phyloP scores from a whole-genome alignment of 1,284 basidiomycete genomes.

The Cryptococcus hybrid region DNA sequence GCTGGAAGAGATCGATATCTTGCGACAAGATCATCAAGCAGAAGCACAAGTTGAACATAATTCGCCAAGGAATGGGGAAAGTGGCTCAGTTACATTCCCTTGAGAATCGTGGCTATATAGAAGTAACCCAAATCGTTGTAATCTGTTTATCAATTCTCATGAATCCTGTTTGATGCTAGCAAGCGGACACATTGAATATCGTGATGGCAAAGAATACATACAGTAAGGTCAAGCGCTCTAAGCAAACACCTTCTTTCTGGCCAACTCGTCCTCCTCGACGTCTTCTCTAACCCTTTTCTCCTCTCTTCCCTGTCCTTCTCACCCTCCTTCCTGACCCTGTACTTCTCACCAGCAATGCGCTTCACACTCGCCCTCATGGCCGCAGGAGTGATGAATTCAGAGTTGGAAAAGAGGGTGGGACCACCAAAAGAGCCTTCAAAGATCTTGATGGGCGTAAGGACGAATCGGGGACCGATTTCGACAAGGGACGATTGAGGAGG shows the following conservation, averaged over 20 bases:
- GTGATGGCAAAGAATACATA: slow-evolving; percentile 2
- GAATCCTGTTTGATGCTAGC: background rate
- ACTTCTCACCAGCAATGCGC: slow-evolving; percentile 73
- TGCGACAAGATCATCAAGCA: background rate
- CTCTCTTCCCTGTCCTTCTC: slow-evolving; percentile 66
- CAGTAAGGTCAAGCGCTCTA: slow-evolving; percentile 42
- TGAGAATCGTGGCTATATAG: background rate
- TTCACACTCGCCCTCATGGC: slow-evolving; percentile 71
- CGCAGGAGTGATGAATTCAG: slow-evolving; percentile 89
- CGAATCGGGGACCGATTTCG: slow-evolving; percentile 97
- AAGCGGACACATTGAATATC: background rate
- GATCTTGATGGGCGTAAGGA: slow-evolving; percentile 94
- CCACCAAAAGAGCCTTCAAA: slow-evolving; percentile 98
- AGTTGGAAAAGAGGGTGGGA: slow-evolving; percentile 94
- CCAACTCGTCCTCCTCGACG: slow-evolving; percentile 74
- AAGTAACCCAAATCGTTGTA: too few relatives aligned
- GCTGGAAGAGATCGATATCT: background rate
- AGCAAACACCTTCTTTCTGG: slow-evolving; percentile 83
- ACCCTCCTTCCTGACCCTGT: slow-evolving; percentile 75
- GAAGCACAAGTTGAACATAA: background rate
- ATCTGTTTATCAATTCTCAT: background rate
- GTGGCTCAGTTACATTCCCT: background rate
- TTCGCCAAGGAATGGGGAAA: background rate
- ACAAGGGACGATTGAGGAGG: slow-evolving; percentile 65
- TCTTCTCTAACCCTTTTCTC: slow-evolving; percentile 59